Evolutionary conservation across 352 stramenopile species (phyloP).

Genomic region (Pythium aphanidermatum): DNA sequence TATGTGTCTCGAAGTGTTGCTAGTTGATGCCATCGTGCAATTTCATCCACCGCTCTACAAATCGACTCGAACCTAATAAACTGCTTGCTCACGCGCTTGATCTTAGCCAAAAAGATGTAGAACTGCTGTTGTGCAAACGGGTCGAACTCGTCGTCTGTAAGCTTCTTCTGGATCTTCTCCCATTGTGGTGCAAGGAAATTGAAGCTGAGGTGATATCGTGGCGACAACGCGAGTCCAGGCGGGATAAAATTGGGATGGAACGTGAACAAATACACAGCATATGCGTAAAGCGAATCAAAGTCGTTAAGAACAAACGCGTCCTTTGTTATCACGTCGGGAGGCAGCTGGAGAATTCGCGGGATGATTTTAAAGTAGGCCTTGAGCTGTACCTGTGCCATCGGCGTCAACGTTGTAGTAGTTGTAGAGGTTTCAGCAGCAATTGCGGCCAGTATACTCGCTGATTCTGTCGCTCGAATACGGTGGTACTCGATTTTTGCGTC

Average conservation of each 20-base stretch:
- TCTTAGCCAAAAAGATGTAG: conserved; percentile 65
- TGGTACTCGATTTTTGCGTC: conserved; percentile 54
- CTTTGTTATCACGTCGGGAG: conserved; percentile 53
- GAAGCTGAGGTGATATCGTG: conserved; percentile 55
- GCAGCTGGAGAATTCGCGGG: conserved; percentile 38
- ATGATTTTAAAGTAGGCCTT: conserved; percentile 71
- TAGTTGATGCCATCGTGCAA: conserved; percentile 49
- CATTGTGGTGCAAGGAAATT: conserved; percentile 49
- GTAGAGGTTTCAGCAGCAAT: conserved; percentile 42
- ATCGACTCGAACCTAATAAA: conserved; percentile 57
- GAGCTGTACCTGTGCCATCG: conserved; percentile 49
- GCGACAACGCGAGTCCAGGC: conserved; percentile 32
- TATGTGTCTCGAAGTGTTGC: conserved; percentile 39
- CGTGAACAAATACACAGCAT: conserved; percentile 50
- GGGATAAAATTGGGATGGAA: conserved; percentile 63
- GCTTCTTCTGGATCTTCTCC: conserved; percentile 57
- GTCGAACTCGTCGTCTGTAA: conserved; percentile 53
- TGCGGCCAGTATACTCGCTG: conserved; percentile 15
- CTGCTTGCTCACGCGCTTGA: conserved; percentile 56
- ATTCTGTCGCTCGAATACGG: conserved; percentile 34
- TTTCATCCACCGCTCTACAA: conserved; percentile 36
- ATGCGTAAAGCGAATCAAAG: conserved; percentile 70
- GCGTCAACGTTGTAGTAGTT: conserved; percentile 42
- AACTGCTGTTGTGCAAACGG: conserved; percentile 67
- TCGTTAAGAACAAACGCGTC: conserved; percentile 69